Base-by-base conservation (phyloP, 495 filamentous ascomycete species). In the Penicillium maclennaniae region DNA sequence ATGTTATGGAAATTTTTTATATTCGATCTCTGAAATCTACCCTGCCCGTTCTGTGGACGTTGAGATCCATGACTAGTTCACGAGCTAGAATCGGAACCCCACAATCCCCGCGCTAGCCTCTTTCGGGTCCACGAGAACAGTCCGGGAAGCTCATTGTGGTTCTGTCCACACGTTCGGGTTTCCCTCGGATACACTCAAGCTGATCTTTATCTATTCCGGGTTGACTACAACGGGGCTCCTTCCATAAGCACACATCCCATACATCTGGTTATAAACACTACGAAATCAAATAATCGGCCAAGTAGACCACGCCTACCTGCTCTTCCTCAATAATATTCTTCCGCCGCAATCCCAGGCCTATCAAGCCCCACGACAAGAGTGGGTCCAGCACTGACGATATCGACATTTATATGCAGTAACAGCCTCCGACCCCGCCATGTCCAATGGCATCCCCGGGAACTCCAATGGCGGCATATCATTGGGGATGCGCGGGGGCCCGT, bases 31-130 rank as follows among this genome's bases (percentile, higher is more conserved):
- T 5, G 23, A 23, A 23, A 2, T 23, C 23, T 23, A 23, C 23
- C 2, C 23, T 23, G 23, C 23, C 23, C 14, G 48, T 36, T 47
- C 51, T 49, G 43, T 49, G 40, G 52, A 51, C 38, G 43, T 43
- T 25, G 43, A 47, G 43, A 36, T 26, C 37, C 28, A 17, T 27
- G 10, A 31, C 27, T 19, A 43, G 37, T 17, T 17, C 47, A 62
- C 62, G 56, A 55, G 56, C 60, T 63, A 60, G 56, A 60, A 28
- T 55, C 62, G 54, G 59, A 59, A 60, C 53, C 54, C 52, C 54
- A 57, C 53, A 47, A 2, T 23, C 8, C 2, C 21, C 15, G 17
- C 50, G 31, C 62, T 58, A 47, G 23, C 6, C 58, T 47, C 2
- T 26, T 65, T 39, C 7, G 53, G 59, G 37, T 26, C 49, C 46